phyloP scores from a whole-genome alignment of 345 rosid species.

The Populus euphratica region DNA sequence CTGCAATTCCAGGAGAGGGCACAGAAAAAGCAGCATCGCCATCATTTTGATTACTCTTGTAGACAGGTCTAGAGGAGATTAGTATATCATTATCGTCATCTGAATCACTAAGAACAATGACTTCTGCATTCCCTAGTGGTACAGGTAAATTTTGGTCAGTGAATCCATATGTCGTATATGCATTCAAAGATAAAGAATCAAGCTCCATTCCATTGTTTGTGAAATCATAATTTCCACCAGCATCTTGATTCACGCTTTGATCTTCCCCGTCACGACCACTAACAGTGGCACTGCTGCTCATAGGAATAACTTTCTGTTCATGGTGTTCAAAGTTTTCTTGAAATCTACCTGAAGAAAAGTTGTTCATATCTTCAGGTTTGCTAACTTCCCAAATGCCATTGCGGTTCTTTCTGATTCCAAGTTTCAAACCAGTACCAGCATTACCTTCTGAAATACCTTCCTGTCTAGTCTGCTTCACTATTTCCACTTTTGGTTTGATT shows the following conservation, averaged over 20 bases:
- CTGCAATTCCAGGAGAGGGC: conserved; percentile 50
- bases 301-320: conserved; percentile 59
- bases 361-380: conserved; percentile 63
- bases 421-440: conserved; percentile 59
- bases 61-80: conserved; percentile 49
- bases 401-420: conserved; percentile 78
- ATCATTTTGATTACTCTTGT: conserved; percentile 46
- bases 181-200: conserved; percentile 70
- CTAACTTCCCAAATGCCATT: conserved; percentile 92
- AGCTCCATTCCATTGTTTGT: conserved; percentile 60
- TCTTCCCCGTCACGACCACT: conserved; percentile 97
- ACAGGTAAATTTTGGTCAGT: conserved; percentile 46
- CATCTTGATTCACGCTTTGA: conserved; percentile 89
- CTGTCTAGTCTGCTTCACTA: conserved; percentile 50
- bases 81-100: conserved; percentile 73
- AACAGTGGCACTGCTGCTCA: conserved; percentile 91
- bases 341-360: conserved; percentile 59
- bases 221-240: conserved; percentile 58
- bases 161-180: conserved; percentile 50
- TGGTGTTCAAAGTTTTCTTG: conserved; percentile 41
- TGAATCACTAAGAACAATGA: conserved; percentile 88
- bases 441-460: conserved; percentile 75
- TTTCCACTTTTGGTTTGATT: conserved; percentile 46
- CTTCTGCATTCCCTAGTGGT: conserved; percentile 52
- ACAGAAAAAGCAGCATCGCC: conserved; percentile 56